Percentiles rank a stretch among this genome's conserved stretches.
Conservation (phyloP, 2,329 filamentous ascomycete genomes). For the Verticillium isaacii region DNA sequence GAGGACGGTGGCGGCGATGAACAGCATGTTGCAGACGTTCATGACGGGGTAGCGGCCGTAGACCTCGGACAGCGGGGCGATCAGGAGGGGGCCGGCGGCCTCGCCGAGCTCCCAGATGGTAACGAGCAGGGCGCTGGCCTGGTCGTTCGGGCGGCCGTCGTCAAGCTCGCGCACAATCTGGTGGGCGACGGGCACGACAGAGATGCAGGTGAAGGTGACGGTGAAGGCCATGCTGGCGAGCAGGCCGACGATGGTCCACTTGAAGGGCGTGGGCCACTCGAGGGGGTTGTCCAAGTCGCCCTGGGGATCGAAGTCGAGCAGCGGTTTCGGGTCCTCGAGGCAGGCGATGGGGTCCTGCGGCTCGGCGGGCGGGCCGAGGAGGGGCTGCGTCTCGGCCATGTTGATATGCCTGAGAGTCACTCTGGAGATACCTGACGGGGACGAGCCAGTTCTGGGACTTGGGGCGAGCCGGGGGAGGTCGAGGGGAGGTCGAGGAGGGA, state of each 20-base stretch:
- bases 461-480: background rate
- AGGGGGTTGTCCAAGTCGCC: slow-evolving; percentile 35
- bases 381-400: background rate
- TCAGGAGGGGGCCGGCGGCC: slow-evolving; percentile 53
- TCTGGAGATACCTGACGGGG: too few species aligned
- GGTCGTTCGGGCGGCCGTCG: slow-evolving; percentile 31
- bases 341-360: background rate
- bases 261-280: slow-evolving; percentile 47
- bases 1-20: slow-evolving; percentile 42
- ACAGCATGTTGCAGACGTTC: slow-evolving; percentile 45
- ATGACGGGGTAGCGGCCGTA: slow-evolving; percentile 52
- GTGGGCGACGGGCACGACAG: slow-evolving; percentile 47
- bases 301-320: slow-evolving; percentile 12
- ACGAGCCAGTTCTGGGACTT: too few species aligned
- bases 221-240: slow-evolving; percentile 52
- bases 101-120: slow-evolving; percentile 68
- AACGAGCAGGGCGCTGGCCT: slow-evolving; percentile 56
- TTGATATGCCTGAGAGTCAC: background rate
- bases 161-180: slow-evolving; percentile 45
- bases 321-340: background rate
- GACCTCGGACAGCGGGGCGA: slow-evolving; percentile 59
- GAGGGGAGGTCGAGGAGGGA: background rate
- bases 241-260: slow-evolving; percentile 48
- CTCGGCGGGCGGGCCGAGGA: background rate
- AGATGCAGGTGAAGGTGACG: slow-evolving; percentile 55